These are phyloP conservation scores for Neurospora terricola DNA, from an alignment of 495 filamentous ascomycete species.

Conservation along the genomic window DNA sequence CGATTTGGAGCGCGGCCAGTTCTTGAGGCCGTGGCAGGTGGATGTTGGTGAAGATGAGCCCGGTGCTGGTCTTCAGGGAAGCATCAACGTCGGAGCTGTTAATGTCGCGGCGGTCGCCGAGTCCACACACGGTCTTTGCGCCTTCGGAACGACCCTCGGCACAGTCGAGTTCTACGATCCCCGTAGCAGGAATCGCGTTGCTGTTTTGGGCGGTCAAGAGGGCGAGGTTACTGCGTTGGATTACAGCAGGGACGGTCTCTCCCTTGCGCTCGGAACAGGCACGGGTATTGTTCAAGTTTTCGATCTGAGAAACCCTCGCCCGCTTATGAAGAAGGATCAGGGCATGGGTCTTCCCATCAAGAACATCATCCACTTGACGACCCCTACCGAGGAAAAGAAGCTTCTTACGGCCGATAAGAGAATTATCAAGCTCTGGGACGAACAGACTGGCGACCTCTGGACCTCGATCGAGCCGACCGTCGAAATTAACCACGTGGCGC, in stretches of 20 bases:
- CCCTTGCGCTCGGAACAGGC: slow-evolving; percentile 78
- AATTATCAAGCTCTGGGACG: slow-evolving; percentile 96
- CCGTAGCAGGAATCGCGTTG: slow-evolving; percentile 70
- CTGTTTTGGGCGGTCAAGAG: slow-evolving; percentile 53
- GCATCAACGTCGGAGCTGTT: slow-evolving; percentile 71
- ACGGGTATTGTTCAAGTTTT: slow-evolving; percentile 86
- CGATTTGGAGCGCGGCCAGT: slow-evolving; percentile 74
- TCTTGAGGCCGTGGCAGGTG: slow-evolving; percentile 67
- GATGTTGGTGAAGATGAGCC: slow-evolving; percentile 80
- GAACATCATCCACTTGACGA: slow-evolving; percentile 75
- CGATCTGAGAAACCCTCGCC: slow-evolving; percentile 80
- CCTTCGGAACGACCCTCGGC: slow-evolving; percentile 92
- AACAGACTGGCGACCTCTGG: slow-evolving; percentile 72
- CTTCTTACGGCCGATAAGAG: slow-evolving; percentile 85
- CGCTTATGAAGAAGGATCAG: slow-evolving; percentile 84
- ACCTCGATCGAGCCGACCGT: slow-evolving; percentile 91
- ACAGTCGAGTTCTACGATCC: slow-evolving; percentile 96
- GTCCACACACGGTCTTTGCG: slow-evolving; percentile 78
- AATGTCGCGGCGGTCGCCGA: slow-evolving; percentile 87
- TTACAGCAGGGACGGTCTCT: slow-evolving; percentile 77
- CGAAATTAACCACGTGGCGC: slow-evolving; percentile 85
- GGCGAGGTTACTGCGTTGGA: slow-evolving; percentile 79
- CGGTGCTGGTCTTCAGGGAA: slow-evolving; percentile 65
- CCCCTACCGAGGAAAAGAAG: slow-evolving; percentile 71
- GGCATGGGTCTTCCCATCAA: slow-evolving; percentile 93